Base-by-base conservation (phyloP, 768 basidiomycete species). In the Porpolomopsis calyptriformis region DNA sequence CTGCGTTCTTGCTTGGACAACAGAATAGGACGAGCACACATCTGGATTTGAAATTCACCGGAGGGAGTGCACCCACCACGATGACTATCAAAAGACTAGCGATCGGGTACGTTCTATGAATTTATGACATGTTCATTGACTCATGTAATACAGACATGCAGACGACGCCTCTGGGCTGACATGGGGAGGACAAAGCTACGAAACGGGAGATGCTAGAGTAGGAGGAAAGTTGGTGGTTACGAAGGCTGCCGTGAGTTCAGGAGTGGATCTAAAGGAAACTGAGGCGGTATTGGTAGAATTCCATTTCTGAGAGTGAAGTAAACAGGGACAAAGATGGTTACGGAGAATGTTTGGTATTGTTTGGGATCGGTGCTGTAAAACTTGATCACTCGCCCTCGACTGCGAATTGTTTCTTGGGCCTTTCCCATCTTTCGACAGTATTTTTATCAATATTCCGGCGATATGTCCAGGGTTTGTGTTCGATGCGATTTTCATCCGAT, bases 171-270 rank as follows among this genome's bases (percentile, higher is more conserved):
- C 67, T 12, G 72, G 72, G 9, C 43, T 80, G 43, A 75, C 65
- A 1, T 78, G 77, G 76, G 78, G 71, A 40, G 77, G 76, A 2
- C 75, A 74, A 54, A 73, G 70, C 0, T 78, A 76, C 45, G 78
- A 79, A 53, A 78, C 76, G 0, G 45, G 49, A 26, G 57, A 74
- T 40, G 75, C 63, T 0, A 64, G 58, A 29, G 63, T 71, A 10
- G 57, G 57, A 22, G 75, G 77, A 2, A 49, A 33, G 20, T 47
- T 65, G 27, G 53, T 51, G 3, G 50, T 64, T 1, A 57, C 70
- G 42, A 62, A 4, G 7, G 23, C 22, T n/a, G 4, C 20, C 4
- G 40, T 42, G 4, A 6, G 22, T 3, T 18, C 4, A 5, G 40
- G 40, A 20, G 4, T 42, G 7, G 22, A 42, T 25, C 5, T 42